Evolutionary conservation across 208 protist species (phyloP), one percentile per base, ranked within the genome.

Genomic region (Wallacemonas sp.): DNA sequence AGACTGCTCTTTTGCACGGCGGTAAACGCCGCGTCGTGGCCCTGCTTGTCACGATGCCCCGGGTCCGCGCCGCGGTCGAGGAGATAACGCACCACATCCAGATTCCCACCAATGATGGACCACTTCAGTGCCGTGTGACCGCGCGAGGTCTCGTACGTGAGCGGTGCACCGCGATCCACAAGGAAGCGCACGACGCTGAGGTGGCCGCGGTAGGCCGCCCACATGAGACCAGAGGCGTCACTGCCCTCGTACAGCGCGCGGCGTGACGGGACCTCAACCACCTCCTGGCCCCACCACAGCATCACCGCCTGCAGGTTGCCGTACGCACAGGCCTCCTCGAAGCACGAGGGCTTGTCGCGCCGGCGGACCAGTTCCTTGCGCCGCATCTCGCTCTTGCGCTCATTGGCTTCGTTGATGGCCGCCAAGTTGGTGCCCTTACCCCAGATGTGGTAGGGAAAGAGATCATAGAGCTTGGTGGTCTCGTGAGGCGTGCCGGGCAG

Each of bases 151-250:
- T 36, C 21, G 23, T 43, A 61, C 41, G 85, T 70, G 12, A 91
- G 27, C 26, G 78, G 68, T 0, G 83, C 85, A 2, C 48, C 77
- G 11, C 81, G 70, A 54, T 94, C 83, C 56, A 95, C 54, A 9
- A 95, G 60, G 65, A 95, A 93, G 14, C 74, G 78, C 21, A 87
- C 89, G 29, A 89, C 65, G 1, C 69, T 26, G 12, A 90, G 61
- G 29, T 95, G 85, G 1, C 84, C 80, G 32, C 73, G 67, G 27
- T 84, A 71, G 12, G 71, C 32, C 21, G 86, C 83, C 85, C 83
- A 91, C 85, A 95, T 92, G 8, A 95, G 78, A 19, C 78, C 58
- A 0, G 89, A 85, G 3, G 79, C 89, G 43, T 78, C 75, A 65
- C 32, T 77, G 66, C 79, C 78, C 16, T 85, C 81, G 61, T 86